Evolutionary conservation across 768 basidiomycete species (phyloP).

Genomic region (Trichaptum fuscoviolaceum): DNA sequence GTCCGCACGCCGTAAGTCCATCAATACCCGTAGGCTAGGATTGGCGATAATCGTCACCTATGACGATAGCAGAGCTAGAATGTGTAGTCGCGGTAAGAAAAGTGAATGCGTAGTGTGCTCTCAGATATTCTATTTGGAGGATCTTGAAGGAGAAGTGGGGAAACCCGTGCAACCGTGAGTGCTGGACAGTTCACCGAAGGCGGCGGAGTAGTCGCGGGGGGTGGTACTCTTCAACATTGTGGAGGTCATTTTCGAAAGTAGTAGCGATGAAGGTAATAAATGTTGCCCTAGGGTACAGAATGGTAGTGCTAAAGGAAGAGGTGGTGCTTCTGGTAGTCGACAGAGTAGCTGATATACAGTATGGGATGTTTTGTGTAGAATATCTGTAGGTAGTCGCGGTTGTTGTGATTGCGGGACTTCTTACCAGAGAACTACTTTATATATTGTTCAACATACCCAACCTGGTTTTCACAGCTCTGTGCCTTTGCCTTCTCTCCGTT

Average conservation of each 20-base stretch:
- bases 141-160: not conserved
- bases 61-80: not conserved
- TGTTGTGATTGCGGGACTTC: not conserved
- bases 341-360: not conserved
- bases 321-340: not conserved
- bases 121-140: not conserved
- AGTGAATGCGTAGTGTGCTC: not conserved
- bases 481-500: not conserved
- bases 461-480: not conserved
- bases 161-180: not conserved
- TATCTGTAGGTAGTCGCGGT: not conserved
- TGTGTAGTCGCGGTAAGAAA: not conserved
- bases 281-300: not conserved
- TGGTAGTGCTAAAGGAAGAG: not conserved
- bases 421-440: not conserved
- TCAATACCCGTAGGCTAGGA: not conserved
- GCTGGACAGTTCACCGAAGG: not conserved
- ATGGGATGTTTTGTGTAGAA: not conserved
- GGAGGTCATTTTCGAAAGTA: not conserved
- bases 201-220: constrained; percentile 1
- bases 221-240: not conserved
- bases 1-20: not conserved
- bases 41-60: not conserved
- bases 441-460: not conserved
- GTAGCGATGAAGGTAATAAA: not conserved